Percentiles rank a stretch among this genome's conserved stretches.
Evolutionary conservation across 306 rosid genomes (phyloP).

Genomic region (Hippophae gyantsensis): DNA sequence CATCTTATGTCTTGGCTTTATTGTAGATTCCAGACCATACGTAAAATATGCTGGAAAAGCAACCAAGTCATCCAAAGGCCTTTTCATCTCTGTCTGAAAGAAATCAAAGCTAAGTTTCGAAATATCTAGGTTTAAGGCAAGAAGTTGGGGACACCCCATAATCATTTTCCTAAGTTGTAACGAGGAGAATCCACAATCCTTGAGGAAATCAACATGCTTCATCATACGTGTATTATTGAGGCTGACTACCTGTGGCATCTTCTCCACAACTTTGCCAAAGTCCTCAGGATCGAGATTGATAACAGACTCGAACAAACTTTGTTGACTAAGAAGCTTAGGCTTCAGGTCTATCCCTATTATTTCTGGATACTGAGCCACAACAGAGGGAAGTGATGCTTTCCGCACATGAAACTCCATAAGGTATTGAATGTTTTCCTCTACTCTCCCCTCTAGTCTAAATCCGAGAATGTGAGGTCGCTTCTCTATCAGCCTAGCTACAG

Average conservation of each 20-base stretch:
- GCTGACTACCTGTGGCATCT: conserved; percentile 89
- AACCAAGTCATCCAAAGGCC: conserved; percentile 78
- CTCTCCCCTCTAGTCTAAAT: conserved; percentile 61
- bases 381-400: conserved; percentile 46
- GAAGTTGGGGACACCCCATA: conserved; percentile 76
- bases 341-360: conserved; percentile 69
- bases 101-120: conserved; percentile 66
- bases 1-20: conserved; percentile 71
- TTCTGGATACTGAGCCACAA: conserved; percentile 83
- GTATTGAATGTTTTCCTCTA: conserved; percentile 67
- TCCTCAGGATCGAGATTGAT: conserved; percentile 53
- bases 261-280: conserved; percentile 73
- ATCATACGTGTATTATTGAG: conserved; percentile 56
- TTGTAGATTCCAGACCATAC: conserved; percentile 73
- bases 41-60: conserved; percentile 85
- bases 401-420: conserved; percentile 67
- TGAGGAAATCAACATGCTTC: conserved; percentile 70
- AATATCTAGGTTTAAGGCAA: conserved; percentile 82
- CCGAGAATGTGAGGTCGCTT: conserved; percentile 77
- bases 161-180: conserved; percentile 54
- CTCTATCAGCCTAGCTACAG: conserved; percentile 87
- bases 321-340: conserved; percentile 53
- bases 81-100: conserved; percentile 58
- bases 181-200: conserved; percentile 60
- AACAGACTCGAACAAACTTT: conserved; percentile 44